phyloP scores from a whole-genome alignment of 1,284 basidiomycete genomes.

The Heterobasidion occidentale region DNA sequence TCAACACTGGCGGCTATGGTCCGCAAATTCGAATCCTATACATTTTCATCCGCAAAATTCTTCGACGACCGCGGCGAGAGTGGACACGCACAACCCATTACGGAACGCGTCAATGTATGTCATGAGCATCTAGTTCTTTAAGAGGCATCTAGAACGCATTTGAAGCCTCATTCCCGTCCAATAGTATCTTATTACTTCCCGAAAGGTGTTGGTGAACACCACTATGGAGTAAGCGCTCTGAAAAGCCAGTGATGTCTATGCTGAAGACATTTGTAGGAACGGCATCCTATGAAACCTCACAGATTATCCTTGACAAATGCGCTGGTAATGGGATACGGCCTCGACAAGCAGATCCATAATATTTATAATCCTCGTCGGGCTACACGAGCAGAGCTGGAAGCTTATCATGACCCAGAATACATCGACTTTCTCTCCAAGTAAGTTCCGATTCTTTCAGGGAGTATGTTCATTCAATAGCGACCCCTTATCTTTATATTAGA shows the following conservation, averaged over 20 bases:
- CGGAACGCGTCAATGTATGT: slow-evolving; percentile 64
- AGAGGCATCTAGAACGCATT: slow-evolving; percentile 5
- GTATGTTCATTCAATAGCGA: neutral
- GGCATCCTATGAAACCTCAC: slow-evolving; percentile 98
- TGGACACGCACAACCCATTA: slow-evolving; percentile 64
- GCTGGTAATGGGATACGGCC: slow-evolving; percentile 91
- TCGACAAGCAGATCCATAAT: slow-evolving; percentile 92
- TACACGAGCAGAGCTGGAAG: slow-evolving; percentile 83
- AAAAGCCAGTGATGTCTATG: neutral
- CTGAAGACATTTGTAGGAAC: slow-evolving; percentile 51
- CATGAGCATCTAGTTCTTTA: slow-evolving; percentile 2
- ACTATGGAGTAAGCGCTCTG: slow-evolving; percentile 73
- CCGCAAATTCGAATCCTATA: slow-evolving; percentile 41
- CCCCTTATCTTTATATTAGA: slow-evolving; percentile 27
- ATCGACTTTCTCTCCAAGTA: slow-evolving; percentile 90
- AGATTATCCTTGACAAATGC: slow-evolving; percentile 92
- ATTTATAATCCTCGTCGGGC: slow-evolving; percentile 88
- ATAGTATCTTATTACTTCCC: slow-evolving; percentile 96
- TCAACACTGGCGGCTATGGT: slow-evolving; percentile 22
- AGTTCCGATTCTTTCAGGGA: slow-evolving; percentile 13
- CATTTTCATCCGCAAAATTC: slow-evolving; percentile 63
- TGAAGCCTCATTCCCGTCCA: slow-evolving; percentile 76
- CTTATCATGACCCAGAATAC: slow-evolving; percentile 93
- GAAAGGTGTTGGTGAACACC: slow-evolving; percentile 89
- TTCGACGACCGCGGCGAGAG: slow-evolving; percentile 64